Conservation (phyloP, 148 eudicot genomes). For the Persicaria maculosa region DNA sequence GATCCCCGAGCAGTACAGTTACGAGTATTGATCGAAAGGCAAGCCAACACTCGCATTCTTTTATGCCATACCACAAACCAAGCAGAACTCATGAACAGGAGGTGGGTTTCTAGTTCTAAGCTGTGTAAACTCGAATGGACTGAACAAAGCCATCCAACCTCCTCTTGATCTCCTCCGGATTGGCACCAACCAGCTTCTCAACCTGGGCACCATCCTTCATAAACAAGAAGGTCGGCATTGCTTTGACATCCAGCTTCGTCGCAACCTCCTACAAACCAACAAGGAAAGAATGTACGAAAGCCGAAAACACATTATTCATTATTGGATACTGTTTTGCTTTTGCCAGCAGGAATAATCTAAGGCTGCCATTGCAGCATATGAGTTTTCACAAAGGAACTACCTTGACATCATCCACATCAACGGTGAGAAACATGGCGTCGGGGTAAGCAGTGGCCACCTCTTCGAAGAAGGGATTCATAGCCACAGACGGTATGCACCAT, state of each 20-base stretch:
- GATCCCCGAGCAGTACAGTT: neutral
- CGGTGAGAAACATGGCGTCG: slow-evolving; percentile 38
- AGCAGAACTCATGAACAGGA: neutral
- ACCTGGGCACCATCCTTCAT: slow-evolving; percentile 47
- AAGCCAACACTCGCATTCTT: neutral
- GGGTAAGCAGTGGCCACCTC: slow-evolving; percentile 44
- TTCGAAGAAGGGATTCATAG: slow-evolving; percentile 56
- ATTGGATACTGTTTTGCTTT: neutral
- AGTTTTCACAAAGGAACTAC: slow-evolving; percentile 19
- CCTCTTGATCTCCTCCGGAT: slow-evolving; percentile 68
- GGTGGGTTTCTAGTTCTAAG: slow-evolving; percentile 20
- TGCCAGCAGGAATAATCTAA: too few relatives aligned
- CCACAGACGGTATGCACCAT: slow-evolving; percentile 83
- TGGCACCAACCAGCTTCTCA: slow-evolving; percentile 73
- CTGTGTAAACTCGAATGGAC: slow-evolving; percentile 23
- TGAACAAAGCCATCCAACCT: slow-evolving; percentile 36
- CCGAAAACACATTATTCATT: neutral
- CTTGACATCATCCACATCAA: slow-evolving; percentile 71
- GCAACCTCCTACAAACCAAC: slow-evolving; percentile 41
- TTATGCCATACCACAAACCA: neutral
- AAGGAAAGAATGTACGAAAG: neutral
- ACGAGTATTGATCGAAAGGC: neutral
- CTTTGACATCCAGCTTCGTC: slow-evolving; percentile 50
- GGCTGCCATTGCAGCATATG: too few relatives aligned
- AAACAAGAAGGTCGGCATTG: slow-evolving; percentile 82